Evolutionary conservation across 2,329 filamentous ascomycete species (phyloP), one percentile per base, ranked within the genome.

Genomic region (Pseudogymnoascus sp.): DNA sequence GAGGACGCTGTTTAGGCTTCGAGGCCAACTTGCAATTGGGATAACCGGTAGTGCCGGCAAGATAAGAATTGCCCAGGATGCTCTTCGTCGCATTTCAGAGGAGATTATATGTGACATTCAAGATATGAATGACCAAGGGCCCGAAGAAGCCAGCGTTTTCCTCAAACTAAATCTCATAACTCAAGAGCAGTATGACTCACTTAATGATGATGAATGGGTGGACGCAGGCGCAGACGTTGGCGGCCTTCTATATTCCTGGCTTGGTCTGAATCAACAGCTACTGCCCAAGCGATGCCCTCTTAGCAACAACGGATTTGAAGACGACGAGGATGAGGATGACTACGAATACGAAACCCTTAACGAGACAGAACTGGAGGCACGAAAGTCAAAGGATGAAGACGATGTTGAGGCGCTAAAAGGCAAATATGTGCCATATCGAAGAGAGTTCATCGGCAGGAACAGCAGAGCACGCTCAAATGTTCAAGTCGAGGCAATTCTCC

Each of bases 101-200:
- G 59, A 45, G 8, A 54, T 47, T 21, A 31, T 57, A 10, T 21
- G 57, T 29, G 36, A 34, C 18, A 62, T 45, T 8, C 12, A 26
- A 45, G 61, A 40, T 61, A 61, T 61, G 59, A 61, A 61, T 29
- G 34, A 26, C 11, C 59, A 61, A 42, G 72, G 75, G 0, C 74
- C 86, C 1, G 72, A 92, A 0, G 77, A 82, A 12, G 80, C 83
- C 1, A 75, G 79, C 0, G 71, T 81, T 1, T 80, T 96, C 1
- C 71, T 78, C 6, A 71, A 79, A 0, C 72, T 83, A 29, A 81
- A 78, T 0, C 68, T 93, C 1, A 81, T 96, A 61, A 87, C 81
- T 0, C 67, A 83, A 39, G 75, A 77, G 0, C 92, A 96, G 71
- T 79, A 81, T 14, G 75, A 85, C 0, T 90, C 86, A 0, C 75